phyloP scores from a whole-genome alignment of 768 basidiomycete species.

The Pleurotus cornucopiae region DNA sequence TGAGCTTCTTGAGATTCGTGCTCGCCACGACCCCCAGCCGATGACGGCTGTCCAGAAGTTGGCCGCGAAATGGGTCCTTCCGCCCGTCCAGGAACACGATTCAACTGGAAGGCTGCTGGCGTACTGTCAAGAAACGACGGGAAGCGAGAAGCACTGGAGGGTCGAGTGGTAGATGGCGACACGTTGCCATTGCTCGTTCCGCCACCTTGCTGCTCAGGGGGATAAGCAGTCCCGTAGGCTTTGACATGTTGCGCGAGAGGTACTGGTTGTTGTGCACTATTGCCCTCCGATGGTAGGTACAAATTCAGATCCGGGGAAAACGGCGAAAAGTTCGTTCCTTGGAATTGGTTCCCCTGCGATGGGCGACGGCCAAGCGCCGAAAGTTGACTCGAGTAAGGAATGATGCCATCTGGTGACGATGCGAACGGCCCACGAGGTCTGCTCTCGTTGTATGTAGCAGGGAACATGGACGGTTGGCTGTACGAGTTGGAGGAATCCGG shows the following conservation, averaged over 20 bases:
- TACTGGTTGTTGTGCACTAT: slow-evolving; percentile 31
- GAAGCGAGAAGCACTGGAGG: slow-evolving; percentile 42
- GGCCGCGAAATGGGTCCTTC: slow-evolving; percentile 53
- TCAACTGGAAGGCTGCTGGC: slow-evolving; percentile 32
- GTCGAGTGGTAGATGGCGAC: slow-evolving; percentile 40
- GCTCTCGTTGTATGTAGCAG: slow-evolving; percentile 11
- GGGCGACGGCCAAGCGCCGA: slow-evolving; percentile 17
- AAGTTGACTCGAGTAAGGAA: slow-evolving; percentile 13
- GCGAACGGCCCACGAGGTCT: slow-evolving; percentile 14
- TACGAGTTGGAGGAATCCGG: slow-evolving; percentile 17
- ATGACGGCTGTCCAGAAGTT: slow-evolving; percentile 39
- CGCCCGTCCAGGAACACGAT: slow-evolving; percentile 35
- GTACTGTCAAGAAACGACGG: slow-evolving; percentile 40
- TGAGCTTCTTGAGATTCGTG: slow-evolving; percentile 40
- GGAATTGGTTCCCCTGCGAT: slow-evolving; percentile 28
- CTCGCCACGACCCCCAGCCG: slow-evolving; percentile 13
- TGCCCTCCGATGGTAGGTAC: slow-evolving; percentile 18
- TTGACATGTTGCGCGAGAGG: slow-evolving; percentile 40
- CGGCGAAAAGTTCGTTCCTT: slow-evolving; percentile 56
- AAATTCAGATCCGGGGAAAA: slow-evolving; percentile 76
- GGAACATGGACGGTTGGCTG: slow-evolving; percentile 12
- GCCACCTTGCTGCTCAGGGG: slow-evolving; percentile 26
- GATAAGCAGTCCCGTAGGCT: slow-evolving; percentile 50
- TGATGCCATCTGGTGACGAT: slow-evolving; percentile 7
- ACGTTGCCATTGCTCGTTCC: slow-evolving; percentile 25